A percentile compares a stretch with the other conserved stretches of the same genome.
phyloP scores from a whole-genome alignment of 2,329 filamentous ascomycete genomes.

The Xylariomycetidae sp. region DNA sequence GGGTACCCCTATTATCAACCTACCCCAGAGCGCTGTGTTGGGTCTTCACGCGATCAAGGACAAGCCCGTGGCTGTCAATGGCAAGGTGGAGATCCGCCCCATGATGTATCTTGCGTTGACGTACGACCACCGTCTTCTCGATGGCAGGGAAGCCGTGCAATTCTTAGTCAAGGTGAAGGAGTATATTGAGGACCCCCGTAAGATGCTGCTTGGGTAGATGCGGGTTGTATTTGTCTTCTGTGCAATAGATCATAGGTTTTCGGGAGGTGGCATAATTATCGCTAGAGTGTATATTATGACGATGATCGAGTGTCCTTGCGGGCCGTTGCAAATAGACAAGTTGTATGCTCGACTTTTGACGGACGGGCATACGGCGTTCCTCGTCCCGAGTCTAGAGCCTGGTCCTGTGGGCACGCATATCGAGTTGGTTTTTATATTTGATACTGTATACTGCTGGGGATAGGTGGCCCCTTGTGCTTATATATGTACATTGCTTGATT shows the following conservation, averaged over 20 bases:
- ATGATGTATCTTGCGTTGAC: slow-evolving; percentile 99
- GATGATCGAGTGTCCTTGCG: slow-evolving; percentile 3
- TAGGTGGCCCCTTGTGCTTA: no score
- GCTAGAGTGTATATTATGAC: slow-evolving; percentile 15
- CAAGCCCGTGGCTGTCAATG: slow-evolving; percentile 80
- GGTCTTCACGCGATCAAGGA: slow-evolving; percentile 97
- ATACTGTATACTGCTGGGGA: no score
- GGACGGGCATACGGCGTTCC: not conserved
- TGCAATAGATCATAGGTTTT: slow-evolving; percentile 3
- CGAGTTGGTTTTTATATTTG: not conserved
- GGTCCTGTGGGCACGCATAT: not conserved
- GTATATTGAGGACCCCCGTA: slow-evolving; percentile 90
- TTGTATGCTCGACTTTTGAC: not conserved
- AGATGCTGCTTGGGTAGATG: slow-evolving; percentile 65
- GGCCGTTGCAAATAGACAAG: slow-evolving; percentile 8
- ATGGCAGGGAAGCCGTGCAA: slow-evolving; percentile 91
- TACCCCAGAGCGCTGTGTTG: slow-evolving; percentile 87
- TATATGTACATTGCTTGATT: no score
- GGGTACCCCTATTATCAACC: slow-evolving; percentile 98
- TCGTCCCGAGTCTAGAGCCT: not conserved
- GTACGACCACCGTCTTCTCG: slow-evolving; percentile 93
- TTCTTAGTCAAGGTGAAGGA: slow-evolving; percentile 98
- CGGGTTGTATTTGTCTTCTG: slow-evolving; percentile 4
- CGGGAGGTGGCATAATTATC: slow-evolving; percentile 5
- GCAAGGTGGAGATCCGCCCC: slow-evolving; percentile 92